Evolutionary conservation across 257 asterid species (phyloP).

Genomic region (Craterostigma plantagineum): DNA sequence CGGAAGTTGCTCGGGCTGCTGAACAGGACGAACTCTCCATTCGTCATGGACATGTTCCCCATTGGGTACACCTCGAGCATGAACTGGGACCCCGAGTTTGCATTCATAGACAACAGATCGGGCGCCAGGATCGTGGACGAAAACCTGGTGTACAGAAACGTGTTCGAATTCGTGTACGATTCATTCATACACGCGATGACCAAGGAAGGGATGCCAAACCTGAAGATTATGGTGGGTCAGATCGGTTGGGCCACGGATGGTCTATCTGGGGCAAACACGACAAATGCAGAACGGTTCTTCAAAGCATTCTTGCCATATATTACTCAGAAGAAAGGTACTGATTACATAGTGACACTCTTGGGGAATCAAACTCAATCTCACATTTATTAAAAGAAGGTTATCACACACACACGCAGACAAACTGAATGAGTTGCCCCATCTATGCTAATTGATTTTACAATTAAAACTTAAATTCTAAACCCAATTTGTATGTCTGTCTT

Average conservation of each 20-base stretch:
- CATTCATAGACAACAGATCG: background rate
- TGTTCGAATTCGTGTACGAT: slow-evolving; percentile 28
- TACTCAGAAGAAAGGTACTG: slow-evolving; percentile 4
- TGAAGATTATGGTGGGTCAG: slow-evolving; percentile 17
- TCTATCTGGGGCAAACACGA: slow-evolving; percentile 8
- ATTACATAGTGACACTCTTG: too few relatives aligned
- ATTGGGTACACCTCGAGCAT: background rate
- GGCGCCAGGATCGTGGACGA: slow-evolving; percentile 10
- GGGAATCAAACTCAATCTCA: too few relatives aligned
- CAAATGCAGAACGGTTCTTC: slow-evolving; percentile 21
- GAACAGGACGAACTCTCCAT: background rate
- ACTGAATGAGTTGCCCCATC: too few relatives aligned
- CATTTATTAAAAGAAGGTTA: too few relatives aligned
- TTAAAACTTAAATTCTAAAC: too few relatives aligned
- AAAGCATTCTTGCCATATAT: slow-evolving; percentile 10
- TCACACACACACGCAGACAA: too few relatives aligned
- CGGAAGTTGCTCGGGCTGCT: background rate
- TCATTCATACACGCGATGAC: slow-evolving; percentile 16
- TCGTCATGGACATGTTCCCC: background rate
- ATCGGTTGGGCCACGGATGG: slow-evolving; percentile 66
- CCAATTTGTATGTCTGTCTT: too few relatives aligned
- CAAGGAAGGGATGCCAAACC: slow-evolving; percentile 16
- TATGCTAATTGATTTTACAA: too few relatives aligned
- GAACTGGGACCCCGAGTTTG: background rate
- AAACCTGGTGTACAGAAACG: slow-evolving; percentile 14